phyloP scores from a whole-genome alignment of 2,329 filamentous ascomycete genomes.

The Pezicula radicicola region DNA sequence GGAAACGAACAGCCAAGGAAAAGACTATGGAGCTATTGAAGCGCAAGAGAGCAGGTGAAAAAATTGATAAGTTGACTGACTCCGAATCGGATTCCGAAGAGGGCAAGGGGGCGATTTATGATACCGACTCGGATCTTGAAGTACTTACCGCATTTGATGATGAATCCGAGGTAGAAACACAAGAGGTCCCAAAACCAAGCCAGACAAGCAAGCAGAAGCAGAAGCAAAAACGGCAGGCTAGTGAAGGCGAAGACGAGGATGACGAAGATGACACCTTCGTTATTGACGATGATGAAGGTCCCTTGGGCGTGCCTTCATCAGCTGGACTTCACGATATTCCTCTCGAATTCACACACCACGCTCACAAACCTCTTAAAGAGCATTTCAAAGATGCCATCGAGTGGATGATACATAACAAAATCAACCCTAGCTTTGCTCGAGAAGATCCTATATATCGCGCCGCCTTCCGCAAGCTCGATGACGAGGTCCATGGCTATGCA shows the following conservation, averaged over 20 bases:
- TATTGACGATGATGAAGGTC: slow-evolving; percentile 53
- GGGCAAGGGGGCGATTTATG: slow-evolving; percentile 13
- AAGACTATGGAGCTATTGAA: slow-evolving; percentile 38
- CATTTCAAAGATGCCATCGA: slow-evolving; percentile 73
- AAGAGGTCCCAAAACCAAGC: slow-evolving; percentile 8
- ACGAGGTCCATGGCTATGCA: slow-evolving; percentile 65
- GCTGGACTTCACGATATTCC: slow-evolving; percentile 51
- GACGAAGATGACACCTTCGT: slow-evolving; percentile 51
- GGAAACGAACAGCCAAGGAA: slow-evolving; percentile 32
- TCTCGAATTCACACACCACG: slow-evolving; percentile 64
- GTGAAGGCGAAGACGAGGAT: slow-evolving; percentile 13
- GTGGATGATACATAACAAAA: slow-evolving; percentile 78
- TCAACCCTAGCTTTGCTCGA: slow-evolving; percentile 67
- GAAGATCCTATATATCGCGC: slow-evolving; percentile 62
- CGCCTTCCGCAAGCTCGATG: slow-evolving; percentile 69
- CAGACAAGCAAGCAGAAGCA: slow-evolving; percentile 2
- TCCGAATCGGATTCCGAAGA: slow-evolving; percentile 28
- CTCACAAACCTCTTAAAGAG: slow-evolving; percentile 65
- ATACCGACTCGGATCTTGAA: slow-evolving; percentile 22
- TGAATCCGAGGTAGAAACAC: slow-evolving; percentile 41
- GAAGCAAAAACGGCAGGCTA: slow-evolving; percentile 7
- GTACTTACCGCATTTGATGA: slow-evolving; percentile 49
- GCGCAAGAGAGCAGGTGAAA: slow-evolving; percentile 36
- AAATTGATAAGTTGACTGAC: slow-evolving; percentile 32
- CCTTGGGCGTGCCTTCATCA: slow-evolving; percentile 49